Evolutionary conservation across 129 eudicot genomes (phyloP), one percentile per base, ranked within the genome.

Genomic region (Lonicera japonica): DNA sequence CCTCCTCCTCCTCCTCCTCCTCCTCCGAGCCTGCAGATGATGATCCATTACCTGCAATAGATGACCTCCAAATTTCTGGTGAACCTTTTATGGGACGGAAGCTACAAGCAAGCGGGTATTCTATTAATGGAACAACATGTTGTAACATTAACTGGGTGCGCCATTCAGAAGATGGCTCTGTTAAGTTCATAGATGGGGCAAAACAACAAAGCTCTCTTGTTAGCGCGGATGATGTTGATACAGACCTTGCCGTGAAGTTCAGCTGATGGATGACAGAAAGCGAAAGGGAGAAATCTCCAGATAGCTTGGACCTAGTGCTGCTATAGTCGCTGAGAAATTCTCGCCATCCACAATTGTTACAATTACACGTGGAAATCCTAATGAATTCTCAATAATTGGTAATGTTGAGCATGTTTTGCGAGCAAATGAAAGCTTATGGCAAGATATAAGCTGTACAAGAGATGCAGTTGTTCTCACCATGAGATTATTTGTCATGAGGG

Each of bases 131-230:
- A 60, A 76, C 86, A 12, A 76, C 76, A 3, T 54, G 64, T 34
- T 80, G 82, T 46, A 70, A 73, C 19, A 75, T 80, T 56, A 82
- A 76, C 70, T 80, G 86, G 86, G 82, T 80, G 22, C 86, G 86
- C 38, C 69, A 68, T 65, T 38, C 76, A 73, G 76, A 68, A 64
- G 82, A 76, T 23, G 86, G 86, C 40, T 80, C 86, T 16, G 54
- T 80, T 17, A 64, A 60, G 43, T 76, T 75, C 38, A 80, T 80
- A 60, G 74, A 79, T 43, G 86, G 82, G 38, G 86, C 86, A 60
- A 72, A 65, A 17, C 82, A 64, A 69, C 82, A 82, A 1, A 55
- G 7, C 10, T 76, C 76, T n/a, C n/a, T n/a, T n/a, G n/a, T n/a
- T n/a, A n/a, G n/a, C n/a, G n/a, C n/a, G n/a, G n/a, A n/a, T n/a